Conservation (phyloP, 345 rosid genomes). For the Eucalyptus microcorys region DNA sequence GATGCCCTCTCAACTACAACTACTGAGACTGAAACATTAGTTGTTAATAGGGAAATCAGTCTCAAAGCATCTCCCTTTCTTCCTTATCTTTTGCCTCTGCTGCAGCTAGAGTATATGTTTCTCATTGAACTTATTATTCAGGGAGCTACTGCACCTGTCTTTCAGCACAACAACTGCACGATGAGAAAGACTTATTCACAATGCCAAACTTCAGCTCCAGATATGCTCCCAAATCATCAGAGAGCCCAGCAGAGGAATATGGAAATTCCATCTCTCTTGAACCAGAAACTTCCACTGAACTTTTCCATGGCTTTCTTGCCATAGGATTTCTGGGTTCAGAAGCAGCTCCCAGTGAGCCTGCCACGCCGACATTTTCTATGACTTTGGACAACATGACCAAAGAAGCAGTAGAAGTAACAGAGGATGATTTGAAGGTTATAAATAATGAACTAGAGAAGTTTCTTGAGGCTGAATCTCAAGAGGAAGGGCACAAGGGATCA, state of each 20-base stretch:
- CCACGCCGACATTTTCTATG: constrained; percentile 61
- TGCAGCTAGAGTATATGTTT: not conserved
- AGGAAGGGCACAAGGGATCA: constrained; percentile 39
- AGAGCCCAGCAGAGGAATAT: constrained; percentile 18
- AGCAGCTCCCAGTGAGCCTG: constrained; percentile 32
- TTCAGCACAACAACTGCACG: constrained; percentile 30
- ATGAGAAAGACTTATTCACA: constrained; percentile 21
- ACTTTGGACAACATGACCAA: constrained; percentile 27
- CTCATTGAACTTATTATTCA: constrained; percentile 11
- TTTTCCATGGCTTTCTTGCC: constrained; percentile 73
- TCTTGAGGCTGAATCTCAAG: constrained; percentile 76
- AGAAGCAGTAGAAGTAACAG: constrained; percentile 37
- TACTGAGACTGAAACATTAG: not conserved
- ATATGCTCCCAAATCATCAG: constrained; percentile 14
- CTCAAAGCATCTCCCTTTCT: not conserved
- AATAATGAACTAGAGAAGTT: constrained; percentile 58
- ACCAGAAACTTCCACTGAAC: constrained; percentile 21
- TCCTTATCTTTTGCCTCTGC: not conserved
- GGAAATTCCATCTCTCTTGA: constrained; percentile 13
- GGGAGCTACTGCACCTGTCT: constrained; percentile 48
- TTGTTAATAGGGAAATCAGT: not conserved
- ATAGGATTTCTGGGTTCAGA: constrained; percentile 85
- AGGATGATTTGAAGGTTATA: constrained; percentile 52
- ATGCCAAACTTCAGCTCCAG: constrained; percentile 26
- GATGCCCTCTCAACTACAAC: not conserved